Conservation (phyloP, 768 basidiomycete species). For the Suillus hirtellus region DNA sequence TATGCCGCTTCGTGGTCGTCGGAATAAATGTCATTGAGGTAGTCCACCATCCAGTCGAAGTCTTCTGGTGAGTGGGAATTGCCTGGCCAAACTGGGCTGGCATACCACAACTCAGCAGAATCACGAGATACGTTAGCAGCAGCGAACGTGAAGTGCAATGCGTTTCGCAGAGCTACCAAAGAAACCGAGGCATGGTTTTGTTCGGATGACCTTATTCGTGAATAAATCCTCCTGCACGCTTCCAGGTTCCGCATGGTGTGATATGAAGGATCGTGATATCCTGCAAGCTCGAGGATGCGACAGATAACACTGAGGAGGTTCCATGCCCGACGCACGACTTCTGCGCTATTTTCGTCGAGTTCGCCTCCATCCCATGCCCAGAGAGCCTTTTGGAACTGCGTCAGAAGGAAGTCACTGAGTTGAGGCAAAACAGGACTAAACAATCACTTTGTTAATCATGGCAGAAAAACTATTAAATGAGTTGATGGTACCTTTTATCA, state of each 20-base stretch:
- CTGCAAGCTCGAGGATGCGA: background rate
- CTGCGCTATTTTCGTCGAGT: too few species aligned
- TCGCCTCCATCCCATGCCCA: too few species aligned
- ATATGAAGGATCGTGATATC: background rate
- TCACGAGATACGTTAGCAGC: background rate
- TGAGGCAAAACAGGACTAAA: background rate
- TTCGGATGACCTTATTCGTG: too few species aligned
- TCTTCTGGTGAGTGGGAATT: background rate
- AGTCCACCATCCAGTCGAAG: background rate
- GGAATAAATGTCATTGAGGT: background rate
- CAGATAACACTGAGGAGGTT: too few species aligned
- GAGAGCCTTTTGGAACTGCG: too few species aligned
- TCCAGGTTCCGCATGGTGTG: background rate
- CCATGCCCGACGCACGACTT: too few species aligned
- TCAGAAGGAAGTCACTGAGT: background rate
- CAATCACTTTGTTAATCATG: too few species aligned
- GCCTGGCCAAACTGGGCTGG: background rate
- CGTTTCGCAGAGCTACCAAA: background rate
- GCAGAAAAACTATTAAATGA: too few species aligned
- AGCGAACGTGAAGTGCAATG: background rate
- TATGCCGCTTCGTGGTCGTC: background rate
- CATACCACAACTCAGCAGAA: background rate
- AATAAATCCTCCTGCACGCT: too few species aligned
- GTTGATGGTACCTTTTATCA: too few species aligned
- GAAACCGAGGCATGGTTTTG: too few species aligned